Evolutionary conservation across 2,329 filamentous ascomycete genomes (phyloP).

Genomic region (Paecilomyces sp.): DNA sequence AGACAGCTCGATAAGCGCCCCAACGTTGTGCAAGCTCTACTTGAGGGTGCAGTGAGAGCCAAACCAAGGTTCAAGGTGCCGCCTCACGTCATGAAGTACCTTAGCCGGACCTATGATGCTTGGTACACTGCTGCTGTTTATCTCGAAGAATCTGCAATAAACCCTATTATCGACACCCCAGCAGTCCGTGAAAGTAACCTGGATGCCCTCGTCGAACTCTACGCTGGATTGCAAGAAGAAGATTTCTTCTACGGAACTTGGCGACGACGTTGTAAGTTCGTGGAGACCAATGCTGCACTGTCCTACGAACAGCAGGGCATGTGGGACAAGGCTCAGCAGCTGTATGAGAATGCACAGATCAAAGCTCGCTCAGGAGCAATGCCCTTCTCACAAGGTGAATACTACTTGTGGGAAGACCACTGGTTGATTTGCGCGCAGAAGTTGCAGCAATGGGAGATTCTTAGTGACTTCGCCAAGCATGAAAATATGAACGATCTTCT

Average conservation of each 20-base stretch:
- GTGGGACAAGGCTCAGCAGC: conserved; percentile 97
- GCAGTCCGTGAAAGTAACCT: conserved; percentile 87
- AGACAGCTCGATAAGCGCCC: conserved; percentile 91
- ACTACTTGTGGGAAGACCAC: conserved; percentile 99
- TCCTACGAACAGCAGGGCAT: conserved; percentile 99
- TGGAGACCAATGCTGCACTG: conserved; percentile 93
- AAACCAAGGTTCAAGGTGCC: conserved; percentile 87
- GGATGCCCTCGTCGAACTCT: conserved; percentile 90
- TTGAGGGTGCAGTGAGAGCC: conserved; percentile 79
- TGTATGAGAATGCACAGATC: conserved; percentile 95
- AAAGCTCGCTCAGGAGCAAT: conserved; percentile 95
- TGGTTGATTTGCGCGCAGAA: conserved; percentile 98
- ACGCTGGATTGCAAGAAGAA: conserved; percentile 83
- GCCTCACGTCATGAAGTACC: conserved; percentile 91
- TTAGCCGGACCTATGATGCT: conserved; percentile 86
- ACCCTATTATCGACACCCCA: conserved; percentile 75
- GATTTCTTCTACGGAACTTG: conserved; percentile 97
- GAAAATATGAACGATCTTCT: conserved; percentile 97
- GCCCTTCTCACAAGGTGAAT: conserved; percentile 92
- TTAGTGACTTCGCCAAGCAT: conserved; percentile 96
- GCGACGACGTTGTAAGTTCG: conserved; percentile 88
- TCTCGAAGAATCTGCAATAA: conserved; percentile 81
- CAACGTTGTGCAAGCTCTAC: conserved; percentile 87
- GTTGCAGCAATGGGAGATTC: conserved; percentile 96
- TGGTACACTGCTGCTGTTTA: conserved; percentile 95